These are phyloP conservation scores for Polygonum aviculare DNA, from an alignment of 148 eudicot genomes.

Conservation along the genomic window DNA sequence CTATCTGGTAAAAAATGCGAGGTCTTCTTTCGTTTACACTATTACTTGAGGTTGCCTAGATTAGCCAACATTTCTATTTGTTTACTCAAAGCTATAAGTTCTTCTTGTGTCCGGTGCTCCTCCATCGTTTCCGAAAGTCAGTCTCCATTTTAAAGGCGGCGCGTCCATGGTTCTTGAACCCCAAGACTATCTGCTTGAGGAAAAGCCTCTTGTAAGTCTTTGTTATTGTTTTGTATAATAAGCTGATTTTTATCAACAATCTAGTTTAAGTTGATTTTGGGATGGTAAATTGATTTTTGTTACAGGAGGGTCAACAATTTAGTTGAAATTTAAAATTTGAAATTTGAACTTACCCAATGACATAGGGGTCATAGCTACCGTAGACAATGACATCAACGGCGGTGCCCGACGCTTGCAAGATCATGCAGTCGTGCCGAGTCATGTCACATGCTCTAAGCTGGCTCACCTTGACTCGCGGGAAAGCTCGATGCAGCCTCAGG, in stretches of 20 bases:
- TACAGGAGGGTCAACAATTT: slow-evolving; percentile 30
- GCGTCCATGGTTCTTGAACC: slow-evolving; percentile 73
- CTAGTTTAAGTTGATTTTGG: background rate
- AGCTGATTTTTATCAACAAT: no score
- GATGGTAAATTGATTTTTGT: background rate
- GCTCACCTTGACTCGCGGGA: slow-evolving; percentile 19
- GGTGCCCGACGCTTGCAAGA: slow-evolving; percentile 46
- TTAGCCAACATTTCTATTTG: background rate
- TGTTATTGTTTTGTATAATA: background rate
- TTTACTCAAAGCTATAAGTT: background rate
- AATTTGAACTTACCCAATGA: slow-evolving; percentile 53
- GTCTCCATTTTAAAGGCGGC: slow-evolving; percentile 68
- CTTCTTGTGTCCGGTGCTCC: slow-evolving; percentile 33
- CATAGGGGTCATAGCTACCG: slow-evolving; percentile 75
- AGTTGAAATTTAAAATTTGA: no score
- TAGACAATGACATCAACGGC: slow-evolving; percentile 70
- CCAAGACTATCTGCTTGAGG: slow-evolving; percentile 73
- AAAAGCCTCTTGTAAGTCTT: slow-evolving; percentile 62
- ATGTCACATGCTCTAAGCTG: slow-evolving; percentile 67
- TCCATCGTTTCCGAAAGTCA: slow-evolving; percentile 59
- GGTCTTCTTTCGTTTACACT: slow-evolving; percentile 29
- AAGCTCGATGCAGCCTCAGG: slow-evolving; percentile 58
- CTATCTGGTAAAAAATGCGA: slow-evolving; percentile 44
- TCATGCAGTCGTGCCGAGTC: slow-evolving; percentile 49
- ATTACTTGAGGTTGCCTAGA: background rate